A percentile compares a stretch with the other conserved stretches of the same genome.
phyloP scores from a whole-genome alignment of 2,329 filamentous ascomycete genomes.

The Fusarium sp. region DNA sequence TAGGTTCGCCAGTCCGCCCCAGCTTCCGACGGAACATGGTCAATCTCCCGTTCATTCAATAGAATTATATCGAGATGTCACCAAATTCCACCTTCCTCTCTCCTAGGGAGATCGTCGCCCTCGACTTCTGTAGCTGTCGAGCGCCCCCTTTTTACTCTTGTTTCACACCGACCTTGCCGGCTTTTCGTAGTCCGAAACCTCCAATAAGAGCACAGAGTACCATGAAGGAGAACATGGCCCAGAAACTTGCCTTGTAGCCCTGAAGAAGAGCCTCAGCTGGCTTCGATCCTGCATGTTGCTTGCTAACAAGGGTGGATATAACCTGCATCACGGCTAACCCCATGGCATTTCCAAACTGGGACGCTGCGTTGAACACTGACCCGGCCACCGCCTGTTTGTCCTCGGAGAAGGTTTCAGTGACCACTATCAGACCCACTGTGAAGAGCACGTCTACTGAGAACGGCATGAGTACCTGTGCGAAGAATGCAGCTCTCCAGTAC shows the following conservation, averaged over 20 bases:
- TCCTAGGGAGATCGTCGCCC: not conserved
- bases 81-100: not conserved
- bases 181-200: constrained; percentile 47
- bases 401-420: constrained; percentile 64
- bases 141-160: constrained; percentile 42
- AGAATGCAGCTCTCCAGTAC: constrained; percentile 61
- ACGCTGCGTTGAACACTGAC: constrained; percentile 68
- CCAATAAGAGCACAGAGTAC: constrained; percentile 52
- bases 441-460: constrained; percentile 60
- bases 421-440: constrained; percentile 63
- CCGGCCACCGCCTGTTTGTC: constrained; percentile 67
- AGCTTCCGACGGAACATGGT: not conserved
- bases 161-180: constrained; percentile 52
- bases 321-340: constrained; percentile 59
- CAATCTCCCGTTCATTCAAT: not conserved
- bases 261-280: constrained; percentile 50
- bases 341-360: constrained; percentile 64
- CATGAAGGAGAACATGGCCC: constrained; percentile 60
- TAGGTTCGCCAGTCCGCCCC: not conserved
- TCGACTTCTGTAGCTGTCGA: not conserved
- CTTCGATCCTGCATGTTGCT: constrained; percentile 41
- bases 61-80: not conserved
- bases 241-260: constrained; percentile 62
- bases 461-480: constrained; percentile 54
- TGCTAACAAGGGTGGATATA: constrained; percentile 52